phyloP scores from a whole-genome alignment of 495 filamentous ascomycete species.

The Venustampulla echinocandica region DNA sequence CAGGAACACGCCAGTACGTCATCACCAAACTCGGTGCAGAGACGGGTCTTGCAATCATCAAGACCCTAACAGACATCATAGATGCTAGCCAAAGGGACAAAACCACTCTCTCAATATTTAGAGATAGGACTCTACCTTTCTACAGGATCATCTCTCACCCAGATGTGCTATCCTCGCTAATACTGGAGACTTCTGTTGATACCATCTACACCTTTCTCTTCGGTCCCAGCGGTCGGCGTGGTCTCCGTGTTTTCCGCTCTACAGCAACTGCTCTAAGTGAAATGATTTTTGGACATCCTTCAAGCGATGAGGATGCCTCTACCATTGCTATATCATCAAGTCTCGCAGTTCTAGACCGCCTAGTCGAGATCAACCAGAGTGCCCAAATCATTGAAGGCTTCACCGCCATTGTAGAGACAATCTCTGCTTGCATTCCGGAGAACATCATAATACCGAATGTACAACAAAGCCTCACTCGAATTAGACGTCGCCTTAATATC shows the following conservation, averaged over 20 bases:
- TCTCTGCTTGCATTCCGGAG: slow-evolving; percentile 23
- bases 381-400: slow-evolving; percentile 25
- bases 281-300: slow-evolving; percentile 29
- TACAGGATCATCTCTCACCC: slow-evolving; percentile 42
- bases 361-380: slow-evolving; percentile 27
- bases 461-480: slow-evolving; percentile 24
- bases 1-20: slow-evolving; percentile 17
- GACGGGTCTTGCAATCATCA: slow-evolving; percentile 23
- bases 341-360: slow-evolving; percentile 23
- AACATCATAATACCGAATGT: slow-evolving; percentile 20
- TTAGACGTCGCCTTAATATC: slow-evolving; percentile 32
- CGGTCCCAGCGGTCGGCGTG: slow-evolving; percentile 39
- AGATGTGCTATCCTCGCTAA: slow-evolving; percentile 41
- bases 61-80: slow-evolving; percentile 17
- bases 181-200: slow-evolving; percentile 44
- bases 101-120: slow-evolving; percentile 31
- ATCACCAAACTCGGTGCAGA: slow-evolving; percentile 21
- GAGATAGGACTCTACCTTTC: slow-evolving; percentile 36
- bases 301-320: slow-evolving; percentile 16
- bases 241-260: slow-evolving; percentile 20
- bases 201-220: slow-evolving; percentile 51
- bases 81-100: slow-evolving; percentile 17
- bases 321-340: slow-evolving; percentile 24
- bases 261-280: slow-evolving; percentile 16
- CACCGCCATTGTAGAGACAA: slow-evolving; percentile 22